Conservation (phyloP, 169 alveolate genomes). For the Hepatocystis sp. region DNA sequence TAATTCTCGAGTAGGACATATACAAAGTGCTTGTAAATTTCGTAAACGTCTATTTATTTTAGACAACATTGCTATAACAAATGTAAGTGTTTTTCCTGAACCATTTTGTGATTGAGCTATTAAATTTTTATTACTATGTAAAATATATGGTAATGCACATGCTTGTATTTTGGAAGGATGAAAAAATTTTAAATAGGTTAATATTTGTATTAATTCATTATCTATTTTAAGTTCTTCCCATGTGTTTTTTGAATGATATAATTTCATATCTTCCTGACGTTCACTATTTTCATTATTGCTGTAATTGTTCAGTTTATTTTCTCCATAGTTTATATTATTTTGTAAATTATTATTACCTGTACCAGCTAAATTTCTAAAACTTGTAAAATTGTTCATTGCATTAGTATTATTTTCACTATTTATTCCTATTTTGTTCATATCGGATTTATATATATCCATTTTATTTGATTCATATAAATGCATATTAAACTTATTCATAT, state of each 20-base stretch:
- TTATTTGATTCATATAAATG: too few species aligned
- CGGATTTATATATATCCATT: too few species aligned
- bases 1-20: constrained; percentile 98
- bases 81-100: constrained; percentile 98
- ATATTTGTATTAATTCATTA: constrained; percentile 77
- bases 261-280: constrained; percentile 39
- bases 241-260: constrained; percentile 78
- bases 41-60: constrained; percentile 87
- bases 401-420: too few species aligned
- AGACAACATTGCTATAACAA: constrained; percentile 94
- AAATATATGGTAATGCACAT: constrained; percentile 87
- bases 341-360: background rate
- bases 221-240: constrained; percentile 82
- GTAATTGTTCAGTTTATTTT: background rate
- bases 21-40: constrained; percentile 89
- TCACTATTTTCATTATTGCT: background rate
- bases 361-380: too few species aligned
- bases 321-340: background rate
- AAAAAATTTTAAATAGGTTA: constrained; percentile 76
- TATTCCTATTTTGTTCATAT: too few species aligned
- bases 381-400: too few species aligned
- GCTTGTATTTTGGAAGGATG: constrained; percentile 89
- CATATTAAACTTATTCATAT: too few species aligned
- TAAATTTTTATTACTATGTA: constrained; percentile 79
- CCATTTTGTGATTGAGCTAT: constrained; percentile 98